Conservation (phyloP, 371 early-diverging fungal species). For the Mortierella sp. region DNA sequence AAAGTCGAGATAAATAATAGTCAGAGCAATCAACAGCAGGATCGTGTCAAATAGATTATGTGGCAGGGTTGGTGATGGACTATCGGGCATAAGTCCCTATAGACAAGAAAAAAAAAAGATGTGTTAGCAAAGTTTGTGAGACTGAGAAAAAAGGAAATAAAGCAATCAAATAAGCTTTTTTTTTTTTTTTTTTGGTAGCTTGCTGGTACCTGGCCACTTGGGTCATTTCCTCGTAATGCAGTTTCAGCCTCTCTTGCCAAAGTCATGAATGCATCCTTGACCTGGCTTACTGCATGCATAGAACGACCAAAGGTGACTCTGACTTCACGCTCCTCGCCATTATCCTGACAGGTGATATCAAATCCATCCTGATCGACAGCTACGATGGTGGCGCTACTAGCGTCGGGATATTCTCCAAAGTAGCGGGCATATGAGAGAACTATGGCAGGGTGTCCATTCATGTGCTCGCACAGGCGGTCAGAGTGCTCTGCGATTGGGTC, state of each 20-base stretch:
- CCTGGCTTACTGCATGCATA: conserved; percentile 38
- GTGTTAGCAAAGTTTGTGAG: neutral
- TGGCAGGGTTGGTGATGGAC: conserved; percentile 23
- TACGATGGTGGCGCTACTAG: conserved; percentile 26
- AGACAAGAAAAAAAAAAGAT: neutral
- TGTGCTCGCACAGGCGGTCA: conserved; percentile 30
- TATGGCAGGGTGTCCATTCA: conserved; percentile 34
- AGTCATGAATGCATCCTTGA: conserved; percentile 21
- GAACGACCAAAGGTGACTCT: conserved; percentile 43
- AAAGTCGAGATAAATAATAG: conserved; percentile 33
- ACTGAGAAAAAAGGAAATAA: too few relatives aligned
- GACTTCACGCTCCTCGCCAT: conserved; percentile 37
- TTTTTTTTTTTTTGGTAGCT: neutral
- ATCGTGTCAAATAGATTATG: conserved; percentile 9
- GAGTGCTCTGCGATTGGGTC: conserved; percentile 47
- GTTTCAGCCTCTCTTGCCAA: conserved; percentile 44
- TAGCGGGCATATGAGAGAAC: conserved; percentile 45
- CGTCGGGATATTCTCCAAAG: conserved; percentile 45
- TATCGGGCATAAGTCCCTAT: conserved; percentile 39
- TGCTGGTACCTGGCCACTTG: conserved; percentile 24
- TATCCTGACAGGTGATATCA: conserved; percentile 24
- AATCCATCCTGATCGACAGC: conserved; percentile 41
- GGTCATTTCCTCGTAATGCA: conserved; percentile 30
- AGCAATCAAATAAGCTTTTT: neutral
- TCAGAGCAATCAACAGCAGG: neutral